Evolutionary conservation across 441 rosid genomes (phyloP).

Genomic region (Kokia cookei): DNA sequence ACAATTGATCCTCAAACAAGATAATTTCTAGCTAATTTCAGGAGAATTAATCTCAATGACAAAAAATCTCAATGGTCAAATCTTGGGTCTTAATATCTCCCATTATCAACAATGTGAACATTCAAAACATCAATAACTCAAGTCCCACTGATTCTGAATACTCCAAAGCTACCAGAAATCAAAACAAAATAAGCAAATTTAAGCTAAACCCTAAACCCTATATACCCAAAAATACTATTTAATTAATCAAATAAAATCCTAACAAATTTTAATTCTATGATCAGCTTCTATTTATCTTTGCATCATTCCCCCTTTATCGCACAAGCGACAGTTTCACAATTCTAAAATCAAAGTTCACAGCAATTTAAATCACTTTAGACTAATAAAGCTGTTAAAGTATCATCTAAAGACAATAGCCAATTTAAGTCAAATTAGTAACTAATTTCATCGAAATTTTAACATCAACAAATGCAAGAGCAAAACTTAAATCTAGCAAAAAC

Average conservation of each 20-base stretch:
- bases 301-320: not conserved
- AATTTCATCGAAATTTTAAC: not conserved
- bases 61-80: not conserved
- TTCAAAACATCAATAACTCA: not conserved
- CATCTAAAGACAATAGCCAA: not conserved
- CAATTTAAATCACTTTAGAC: not conserved
- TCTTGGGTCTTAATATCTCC: not conserved
- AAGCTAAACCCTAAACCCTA: not conserved
- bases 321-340: not conserved
- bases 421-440: not conserved
- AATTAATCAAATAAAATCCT: slow-evolving; percentile 1
- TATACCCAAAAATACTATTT: not conserved
- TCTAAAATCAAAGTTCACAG: not conserved
- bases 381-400: not conserved
- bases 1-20: not conserved
- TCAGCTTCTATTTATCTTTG: not conserved
- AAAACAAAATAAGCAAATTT: not conserved
- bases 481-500: slow-evolving; percentile 14
- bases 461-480: not conserved
- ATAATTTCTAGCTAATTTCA: not conserved
- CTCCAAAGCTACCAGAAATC: not conserved
- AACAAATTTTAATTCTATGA: not conserved
- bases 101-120: not conserved
- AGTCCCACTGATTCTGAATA: not conserved
- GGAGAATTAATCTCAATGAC: not conserved